Percentiles rank a stretch among this genome's conserved stretches.
phyloP scores from a whole-genome alignment of 139 green algal genomes.

The Volvox reticuliferus region DNA sequence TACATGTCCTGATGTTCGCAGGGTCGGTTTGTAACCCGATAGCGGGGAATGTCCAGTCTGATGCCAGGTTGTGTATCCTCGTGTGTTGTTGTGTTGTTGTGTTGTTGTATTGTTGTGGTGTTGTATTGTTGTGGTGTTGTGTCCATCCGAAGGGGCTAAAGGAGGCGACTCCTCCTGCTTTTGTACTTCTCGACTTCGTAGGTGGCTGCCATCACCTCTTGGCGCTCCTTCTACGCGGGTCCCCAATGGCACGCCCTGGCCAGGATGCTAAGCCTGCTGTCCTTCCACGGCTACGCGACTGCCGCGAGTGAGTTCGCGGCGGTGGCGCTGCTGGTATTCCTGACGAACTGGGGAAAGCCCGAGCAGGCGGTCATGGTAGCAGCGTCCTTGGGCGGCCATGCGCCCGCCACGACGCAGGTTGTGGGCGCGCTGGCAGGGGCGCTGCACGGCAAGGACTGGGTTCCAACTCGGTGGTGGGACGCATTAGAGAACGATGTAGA shows the following conservation, averaged over 20 bases:
- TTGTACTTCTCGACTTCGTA: neutral
- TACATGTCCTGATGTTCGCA: too few relatives aligned
- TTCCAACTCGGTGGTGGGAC: conserved; percentile 51
- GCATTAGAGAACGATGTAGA: neutral
- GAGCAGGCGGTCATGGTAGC: conserved; percentile 62
- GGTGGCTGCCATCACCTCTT: conserved; percentile 1
- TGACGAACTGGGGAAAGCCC: conserved; percentile 57
- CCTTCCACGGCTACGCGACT: conserved; percentile 35
- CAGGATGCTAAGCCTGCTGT: conserved; percentile 1
- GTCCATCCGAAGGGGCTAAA: too few relatives aligned
- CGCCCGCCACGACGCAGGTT: conserved; percentile 48
- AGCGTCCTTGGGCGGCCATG: conserved; percentile 57
- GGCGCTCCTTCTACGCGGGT: conserved; percentile 22
- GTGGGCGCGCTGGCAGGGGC: conserved; percentile 43
- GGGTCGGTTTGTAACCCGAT: too few relatives aligned
- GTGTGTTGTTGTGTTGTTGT: too few relatives aligned
- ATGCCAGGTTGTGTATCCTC: too few relatives aligned
- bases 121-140: too few relatives aligned
- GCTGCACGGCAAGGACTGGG: conserved; percentile 52
- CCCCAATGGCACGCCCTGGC: conserved; percentile 28
- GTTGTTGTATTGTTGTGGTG: too few relatives aligned
- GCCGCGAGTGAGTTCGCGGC: conserved; percentile 53
- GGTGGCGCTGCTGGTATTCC: conserved; percentile 56
- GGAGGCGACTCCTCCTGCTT: too few relatives aligned
- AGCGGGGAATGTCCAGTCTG: too few relatives aligned